These are phyloP conservation scores for Heliamphora exappendiculata DNA, from an alignment of 148 eudicot genomes.

Conservation along the genomic window DNA sequence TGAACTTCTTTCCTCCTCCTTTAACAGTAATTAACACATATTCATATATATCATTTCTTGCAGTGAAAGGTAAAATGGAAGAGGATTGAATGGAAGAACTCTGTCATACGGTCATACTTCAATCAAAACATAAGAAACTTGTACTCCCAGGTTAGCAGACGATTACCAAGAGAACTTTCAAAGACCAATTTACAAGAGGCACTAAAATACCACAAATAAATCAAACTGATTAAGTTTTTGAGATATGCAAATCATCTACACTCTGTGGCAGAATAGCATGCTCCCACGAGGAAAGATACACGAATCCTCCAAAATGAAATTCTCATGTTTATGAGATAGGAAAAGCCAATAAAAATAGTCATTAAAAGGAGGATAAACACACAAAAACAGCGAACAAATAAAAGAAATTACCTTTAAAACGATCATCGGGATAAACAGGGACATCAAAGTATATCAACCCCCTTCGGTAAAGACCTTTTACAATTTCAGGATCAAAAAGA, in stretches of 20 bases:
- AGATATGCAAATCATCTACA: neutral
- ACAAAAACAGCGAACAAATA: no score
- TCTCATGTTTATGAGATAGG: neutral
- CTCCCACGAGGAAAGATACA: neutral
- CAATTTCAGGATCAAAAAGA: slow-evolving; percentile 73
- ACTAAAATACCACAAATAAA: neutral
- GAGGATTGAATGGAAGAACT: no score
- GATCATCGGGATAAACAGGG: slow-evolving; percentile 88
- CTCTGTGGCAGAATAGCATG: neutral
- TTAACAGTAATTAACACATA: no score
- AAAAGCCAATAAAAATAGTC: neutral
- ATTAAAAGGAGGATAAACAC: neutral
- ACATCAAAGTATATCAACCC: slow-evolving; percentile 91
- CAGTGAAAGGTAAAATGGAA: no score
- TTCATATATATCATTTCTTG: no score
- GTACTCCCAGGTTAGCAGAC: neutral
- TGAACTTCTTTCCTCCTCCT: no score
- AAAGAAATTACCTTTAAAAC: slow-evolving; percentile 78
- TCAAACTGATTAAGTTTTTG: neutral
- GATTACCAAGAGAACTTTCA: neutral
- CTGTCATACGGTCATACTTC: no score
- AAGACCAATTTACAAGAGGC: neutral
- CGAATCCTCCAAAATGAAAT: neutral
- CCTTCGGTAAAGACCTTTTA: slow-evolving; percentile 76
- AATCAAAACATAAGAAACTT: neutral